Percentiles rank a stretch among this genome's conserved stretches.
These are phyloP conservation scores for Neospora caninum DNA, from an alignment of 169 alveolate species.

Conservation along the genomic window DNA sequence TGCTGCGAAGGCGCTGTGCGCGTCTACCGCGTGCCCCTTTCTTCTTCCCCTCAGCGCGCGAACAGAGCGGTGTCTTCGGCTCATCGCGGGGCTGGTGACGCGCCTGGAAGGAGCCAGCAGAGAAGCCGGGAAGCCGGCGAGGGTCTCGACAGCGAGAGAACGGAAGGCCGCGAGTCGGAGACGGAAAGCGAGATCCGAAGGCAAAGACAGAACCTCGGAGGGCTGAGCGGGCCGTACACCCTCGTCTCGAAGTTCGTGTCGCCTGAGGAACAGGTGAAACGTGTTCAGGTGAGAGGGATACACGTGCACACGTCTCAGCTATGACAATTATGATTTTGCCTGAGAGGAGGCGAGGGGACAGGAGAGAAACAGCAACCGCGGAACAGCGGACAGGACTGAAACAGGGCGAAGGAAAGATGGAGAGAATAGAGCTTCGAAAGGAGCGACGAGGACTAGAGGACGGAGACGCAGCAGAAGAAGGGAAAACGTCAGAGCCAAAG, in stretches of 20 bases:
- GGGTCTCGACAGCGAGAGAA: not conserved
- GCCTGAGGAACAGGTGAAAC: constrained; percentile 45
- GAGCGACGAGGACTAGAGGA: no score
- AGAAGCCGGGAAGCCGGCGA: not conserved
- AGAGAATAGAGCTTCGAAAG: no score
- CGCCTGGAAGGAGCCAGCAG: not conserved
- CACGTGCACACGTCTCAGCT: not conserved
- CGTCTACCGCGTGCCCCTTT: constrained; percentile 51
- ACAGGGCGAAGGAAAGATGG: no score
- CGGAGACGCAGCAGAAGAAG: no score
- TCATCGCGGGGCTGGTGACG: not conserved
- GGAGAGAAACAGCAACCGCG: no score
- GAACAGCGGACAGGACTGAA: no score
- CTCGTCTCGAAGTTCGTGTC: constrained; percentile 48
- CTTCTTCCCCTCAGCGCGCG: not conserved
- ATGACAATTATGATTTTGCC: no score
- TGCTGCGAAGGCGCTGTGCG: constrained; percentile 65
- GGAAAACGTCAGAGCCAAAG: no score
- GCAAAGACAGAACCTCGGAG: not conserved
- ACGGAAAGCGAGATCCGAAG: not conserved
- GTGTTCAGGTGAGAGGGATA: constrained; percentile 8
- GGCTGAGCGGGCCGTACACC: not conserved
- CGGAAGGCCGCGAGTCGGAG: not conserved
- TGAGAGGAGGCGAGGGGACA: no score
- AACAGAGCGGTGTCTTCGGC: not conserved